Evolutionary conservation across 1,139 yeast species (phyloP).

Genomic region (Dujonia santamariae): DNA sequence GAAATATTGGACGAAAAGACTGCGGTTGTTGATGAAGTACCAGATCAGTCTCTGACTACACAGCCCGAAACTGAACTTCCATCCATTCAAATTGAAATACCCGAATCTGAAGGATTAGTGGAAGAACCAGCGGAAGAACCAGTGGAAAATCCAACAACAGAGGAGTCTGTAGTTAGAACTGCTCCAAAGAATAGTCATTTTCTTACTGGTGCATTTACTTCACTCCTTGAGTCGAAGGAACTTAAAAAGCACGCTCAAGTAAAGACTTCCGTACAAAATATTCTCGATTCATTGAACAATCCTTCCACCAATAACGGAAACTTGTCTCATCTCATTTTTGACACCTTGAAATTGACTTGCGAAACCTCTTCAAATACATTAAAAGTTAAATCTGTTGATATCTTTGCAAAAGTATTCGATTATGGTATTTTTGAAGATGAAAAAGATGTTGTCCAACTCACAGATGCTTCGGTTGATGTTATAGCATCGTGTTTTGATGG

Average conservation of each 20-base stretch:
- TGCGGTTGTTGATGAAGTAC: background rate
- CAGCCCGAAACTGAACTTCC: background rate
- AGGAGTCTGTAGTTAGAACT: too few species aligned
- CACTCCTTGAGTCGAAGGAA: slow-evolving; percentile 24
- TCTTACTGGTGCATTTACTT: slow-evolving; percentile 7
- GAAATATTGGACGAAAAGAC: background rate
- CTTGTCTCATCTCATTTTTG: slow-evolving; percentile 37
- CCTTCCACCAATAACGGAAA: slow-evolving; percentile 25
- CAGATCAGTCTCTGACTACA: background rate
- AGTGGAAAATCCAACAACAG: background rate
- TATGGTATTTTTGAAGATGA: slow-evolving; percentile 39
- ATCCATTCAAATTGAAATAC: background rate
- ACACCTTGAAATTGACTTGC: slow-evolving; percentile 40
- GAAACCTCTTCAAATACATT: slow-evolving; percentile 30
- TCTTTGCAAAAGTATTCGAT: slow-evolving; percentile 45
- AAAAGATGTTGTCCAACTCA: slow-evolving; percentile 49
- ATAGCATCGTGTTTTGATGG: slow-evolving; percentile 86
- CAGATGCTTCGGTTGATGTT: slow-evolving; percentile 83
- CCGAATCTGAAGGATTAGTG: background rate
- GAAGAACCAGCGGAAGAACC: slow-evolving; percentile 2
- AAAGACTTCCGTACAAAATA: slow-evolving; percentile 30
- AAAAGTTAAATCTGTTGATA: slow-evolving; percentile 40
- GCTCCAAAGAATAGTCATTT: slow-evolving; percentile 4
- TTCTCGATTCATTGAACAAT: slow-evolving; percentile 33
- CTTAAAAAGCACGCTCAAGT: slow-evolving; percentile 38